phyloP scores from a whole-genome alignment of 805 yeast species.

The Candida taoyuanica region DNA sequence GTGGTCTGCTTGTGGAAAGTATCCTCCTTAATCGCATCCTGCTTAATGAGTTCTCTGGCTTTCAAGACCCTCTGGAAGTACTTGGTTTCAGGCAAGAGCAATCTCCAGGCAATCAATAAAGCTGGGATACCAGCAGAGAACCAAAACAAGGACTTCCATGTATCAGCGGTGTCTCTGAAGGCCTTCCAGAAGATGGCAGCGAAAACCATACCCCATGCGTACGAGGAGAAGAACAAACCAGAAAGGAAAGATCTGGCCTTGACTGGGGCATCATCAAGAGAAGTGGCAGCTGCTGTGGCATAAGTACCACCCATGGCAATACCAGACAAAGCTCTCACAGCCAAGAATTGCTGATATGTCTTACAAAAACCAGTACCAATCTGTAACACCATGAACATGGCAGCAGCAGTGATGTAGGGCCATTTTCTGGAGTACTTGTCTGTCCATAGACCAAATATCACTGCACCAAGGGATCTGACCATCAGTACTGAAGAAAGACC shows the following conservation, averaged over 20 bases:
- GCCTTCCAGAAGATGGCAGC: constrained; percentile 65
- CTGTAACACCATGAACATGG: constrained; percentile 50
- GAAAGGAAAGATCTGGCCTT: constrained; percentile 59
- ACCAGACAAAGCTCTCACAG: constrained; percentile 60
- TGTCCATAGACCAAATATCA: constrained; percentile 57
- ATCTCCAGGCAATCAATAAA: constrained; percentile 53
- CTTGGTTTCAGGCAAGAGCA: constrained; percentile 55
- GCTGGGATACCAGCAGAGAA: constrained; percentile 63
- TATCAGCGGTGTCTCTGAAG: constrained; percentile 43
- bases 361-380: constrained; percentile 60
- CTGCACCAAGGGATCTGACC: constrained; percentile 69
- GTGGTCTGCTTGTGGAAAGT: constrained; percentile 23
- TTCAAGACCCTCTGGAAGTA: constrained; percentile 37
- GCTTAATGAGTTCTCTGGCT: constrained; percentile 24
- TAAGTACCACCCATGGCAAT: constrained; percentile 49
- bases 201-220: constrained; percentile 63
- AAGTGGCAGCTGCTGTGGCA: constrained; percentile 40
- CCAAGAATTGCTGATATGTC: constrained; percentile 54
- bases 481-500: constrained; percentile 68
- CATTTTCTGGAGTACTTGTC: constrained; percentile 64
- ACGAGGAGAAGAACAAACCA: constrained; percentile 54
- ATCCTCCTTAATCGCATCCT: constrained; percentile 26
- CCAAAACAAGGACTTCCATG: constrained; percentile 73
- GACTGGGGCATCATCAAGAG: constrained; percentile 59
- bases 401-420: constrained; percentile 54